Evolutionary conservation across 1,284 basidiomycete genomes (phyloP), one percentile per base, ranked within the genome.

Genomic region (Erythrobasidium hasegawianum): DNA sequence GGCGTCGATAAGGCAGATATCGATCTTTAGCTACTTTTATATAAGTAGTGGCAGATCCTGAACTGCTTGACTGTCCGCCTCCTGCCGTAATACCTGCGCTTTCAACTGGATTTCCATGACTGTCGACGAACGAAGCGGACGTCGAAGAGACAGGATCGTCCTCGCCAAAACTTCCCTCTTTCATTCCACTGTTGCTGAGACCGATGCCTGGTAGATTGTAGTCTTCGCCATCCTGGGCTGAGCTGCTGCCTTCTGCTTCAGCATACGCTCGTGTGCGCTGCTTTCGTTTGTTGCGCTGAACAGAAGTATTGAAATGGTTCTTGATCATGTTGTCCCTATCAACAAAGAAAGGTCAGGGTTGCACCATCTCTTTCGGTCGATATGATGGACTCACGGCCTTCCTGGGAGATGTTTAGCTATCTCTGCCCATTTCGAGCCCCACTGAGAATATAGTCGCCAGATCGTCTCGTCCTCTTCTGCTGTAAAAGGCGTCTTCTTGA

Each of bases 261-360:
- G n/a, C 45, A 47, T 4, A 5, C 45, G 22, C 45, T 18, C 45
- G 22, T 47, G 45, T 20, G 3, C 50, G 50, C n/a, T 53, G 50
- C n/a, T 26, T 20, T 20, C 67, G 43, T 27, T 62, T 64, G 22
- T 56, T 43, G 1, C 67, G 67, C 40, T 68, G 60, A 1, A 64
- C n/a, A 1, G 60, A 64, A 14, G 73, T 72, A 50, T 75, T 75
- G 70, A 69, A 75, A 53, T 72, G 70, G 43, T 75, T 75, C 64
- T 75, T 75, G 70, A 75, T 75, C n/a, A 71, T 68, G 45, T 75
- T 75, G 69, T 75, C 74, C 1, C 61, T 64, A 27, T 24, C 20
- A 3, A 29, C 20, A 10, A 11, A 50, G 47, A 55, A 20, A 27
- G 22, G 40, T n/a, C n/a, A 41, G 40, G 40, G n/a, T n/a, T n/a